These are phyloP conservation scores for Rhazya stricta DNA, from an alignment of 257 asterid genomes.

Conservation along the genomic window DNA sequence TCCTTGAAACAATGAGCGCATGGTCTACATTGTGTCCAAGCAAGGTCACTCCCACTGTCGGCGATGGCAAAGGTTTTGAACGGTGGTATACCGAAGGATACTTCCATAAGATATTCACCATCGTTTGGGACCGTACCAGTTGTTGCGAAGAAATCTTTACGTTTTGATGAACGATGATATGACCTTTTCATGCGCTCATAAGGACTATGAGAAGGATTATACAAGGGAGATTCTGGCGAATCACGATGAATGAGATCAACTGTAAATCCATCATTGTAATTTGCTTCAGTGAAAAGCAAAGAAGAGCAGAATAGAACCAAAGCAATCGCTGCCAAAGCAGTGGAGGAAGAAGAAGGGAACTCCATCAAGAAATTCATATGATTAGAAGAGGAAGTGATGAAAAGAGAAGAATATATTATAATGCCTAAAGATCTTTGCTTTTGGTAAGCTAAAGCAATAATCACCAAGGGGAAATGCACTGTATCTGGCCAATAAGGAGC, in stretches of 20 bases:
- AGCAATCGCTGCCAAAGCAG: slow-evolving; percentile 17
- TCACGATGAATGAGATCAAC: slow-evolving; percentile 59
- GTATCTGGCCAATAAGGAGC: too few relatives aligned
- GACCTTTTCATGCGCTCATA: slow-evolving; percentile 22
- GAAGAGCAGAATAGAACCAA: slow-evolving; percentile 4
- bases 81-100: slow-evolving; percentile 55
- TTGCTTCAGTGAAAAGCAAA: slow-evolving; percentile 26
- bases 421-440: neutral
- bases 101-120: slow-evolving; percentile 57
- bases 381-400: neutral
- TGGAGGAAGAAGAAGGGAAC: slow-evolving; percentile 5
- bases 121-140: slow-evolving; percentile 25
- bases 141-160: slow-evolving; percentile 22
- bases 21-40: slow-evolving; percentile 64
- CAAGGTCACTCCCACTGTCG: slow-evolving; percentile 58
- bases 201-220: slow-evolving; percentile 22
- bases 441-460: too few relatives aligned
- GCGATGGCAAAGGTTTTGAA: slow-evolving; percentile 45
- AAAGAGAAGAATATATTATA: neutral
- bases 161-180: slow-evolving; percentile 40
- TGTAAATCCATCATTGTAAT: slow-evolving; percentile 31
- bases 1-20: slow-evolving; percentile 43
- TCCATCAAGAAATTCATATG: neutral
- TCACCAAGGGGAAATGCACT: too few relatives aligned
- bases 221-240: slow-evolving; percentile 39